Conservation (phyloP, 2,329 filamentous ascomycete genomes). For the Epichloe scottii region DNA sequence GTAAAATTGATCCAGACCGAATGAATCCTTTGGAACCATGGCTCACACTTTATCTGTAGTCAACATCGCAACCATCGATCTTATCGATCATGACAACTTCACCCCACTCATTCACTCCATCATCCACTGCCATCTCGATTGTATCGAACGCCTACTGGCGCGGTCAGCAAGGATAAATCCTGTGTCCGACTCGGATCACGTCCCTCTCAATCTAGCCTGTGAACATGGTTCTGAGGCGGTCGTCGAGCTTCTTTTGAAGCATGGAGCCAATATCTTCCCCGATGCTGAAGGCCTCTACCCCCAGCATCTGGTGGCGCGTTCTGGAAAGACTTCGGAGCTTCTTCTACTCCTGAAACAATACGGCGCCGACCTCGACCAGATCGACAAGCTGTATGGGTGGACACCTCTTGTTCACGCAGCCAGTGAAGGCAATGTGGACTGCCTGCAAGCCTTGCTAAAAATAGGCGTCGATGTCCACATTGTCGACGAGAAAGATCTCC, state of each 20-base stretch:
- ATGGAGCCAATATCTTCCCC: slow-evolving; percentile 70
- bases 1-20: slow-evolving; percentile 23
- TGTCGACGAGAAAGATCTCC: slow-evolving; percentile 81
- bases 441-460: slow-evolving; percentile 68
- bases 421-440: slow-evolving; percentile 87
- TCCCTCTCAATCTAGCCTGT: slow-evolving; percentile 87
- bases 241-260: slow-evolving; percentile 70
- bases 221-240: slow-evolving; percentile 82
- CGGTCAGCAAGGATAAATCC: slow-evolving; percentile 79
- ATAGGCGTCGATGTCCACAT: slow-evolving; percentile 67
- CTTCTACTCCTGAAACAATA: slow-evolving; percentile 71
- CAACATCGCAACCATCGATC: slow-evolving; percentile 64
- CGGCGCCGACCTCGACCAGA: slow-evolving; percentile 80
- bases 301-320: slow-evolving; percentile 90
- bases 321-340: slow-evolving; percentile 68
- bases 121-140: slow-evolving; percentile 71
- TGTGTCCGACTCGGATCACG: slow-evolving; percentile 75
- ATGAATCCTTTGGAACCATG: neutral
- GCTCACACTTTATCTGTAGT: slow-evolving; percentile 25
- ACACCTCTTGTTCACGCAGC: slow-evolving; percentile 93
- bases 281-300: slow-evolving; percentile 94
- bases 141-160: slow-evolving; percentile 65
- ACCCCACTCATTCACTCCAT: slow-evolving; percentile 92
- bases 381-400: slow-evolving; percentile 95
- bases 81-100: slow-evolving; percentile 93